These are phyloP conservation scores for Fraxinus dipetala DNA, from an alignment of 305 asterid species.

Conservation along the genomic window DNA sequence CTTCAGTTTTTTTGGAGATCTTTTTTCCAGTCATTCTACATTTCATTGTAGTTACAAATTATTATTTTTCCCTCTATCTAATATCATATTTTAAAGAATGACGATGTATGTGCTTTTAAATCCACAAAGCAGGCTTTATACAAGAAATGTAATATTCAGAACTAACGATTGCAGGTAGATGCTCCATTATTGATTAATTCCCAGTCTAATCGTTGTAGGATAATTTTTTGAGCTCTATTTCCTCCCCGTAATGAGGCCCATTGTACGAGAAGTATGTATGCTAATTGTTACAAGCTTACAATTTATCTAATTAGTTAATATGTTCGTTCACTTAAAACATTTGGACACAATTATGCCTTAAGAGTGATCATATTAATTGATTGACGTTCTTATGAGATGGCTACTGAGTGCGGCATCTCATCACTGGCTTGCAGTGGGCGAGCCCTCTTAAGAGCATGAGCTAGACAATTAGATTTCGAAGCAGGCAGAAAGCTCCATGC, in stretches of 20 bases:
- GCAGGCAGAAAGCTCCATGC: constrained; percentile 52
- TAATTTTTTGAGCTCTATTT: not conserved
- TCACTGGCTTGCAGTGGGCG: constrained; percentile 57
- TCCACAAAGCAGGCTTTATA: too few species aligned
- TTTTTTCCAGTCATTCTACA: not conserved
- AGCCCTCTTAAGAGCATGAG: constrained; percentile 53
- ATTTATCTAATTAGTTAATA: not conserved
- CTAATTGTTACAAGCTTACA: not conserved
- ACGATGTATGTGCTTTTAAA: not conserved
- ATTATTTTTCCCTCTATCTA: not conserved
- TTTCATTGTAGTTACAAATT: not conserved
- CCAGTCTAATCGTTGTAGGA: not conserved
- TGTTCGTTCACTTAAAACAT: not conserved
- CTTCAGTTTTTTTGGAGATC: not conserved
- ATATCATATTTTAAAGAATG: not conserved
- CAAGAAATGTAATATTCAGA: too few species aligned
- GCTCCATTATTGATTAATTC: too few species aligned
- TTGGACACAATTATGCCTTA: not conserved
- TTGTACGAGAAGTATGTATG: not conserved
- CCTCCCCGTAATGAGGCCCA: not conserved
- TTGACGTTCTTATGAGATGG: constrained; percentile 44
- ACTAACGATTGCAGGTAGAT: too few species aligned
- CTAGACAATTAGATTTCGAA: constrained; percentile 38
- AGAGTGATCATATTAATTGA: not conserved
- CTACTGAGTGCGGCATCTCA: constrained; percentile 33